Evolutionary conservation across 192 early-diverging fungal species (phyloP), one percentile per base, ranked within the genome.

Genomic region (Coemansia sp.): DNA sequence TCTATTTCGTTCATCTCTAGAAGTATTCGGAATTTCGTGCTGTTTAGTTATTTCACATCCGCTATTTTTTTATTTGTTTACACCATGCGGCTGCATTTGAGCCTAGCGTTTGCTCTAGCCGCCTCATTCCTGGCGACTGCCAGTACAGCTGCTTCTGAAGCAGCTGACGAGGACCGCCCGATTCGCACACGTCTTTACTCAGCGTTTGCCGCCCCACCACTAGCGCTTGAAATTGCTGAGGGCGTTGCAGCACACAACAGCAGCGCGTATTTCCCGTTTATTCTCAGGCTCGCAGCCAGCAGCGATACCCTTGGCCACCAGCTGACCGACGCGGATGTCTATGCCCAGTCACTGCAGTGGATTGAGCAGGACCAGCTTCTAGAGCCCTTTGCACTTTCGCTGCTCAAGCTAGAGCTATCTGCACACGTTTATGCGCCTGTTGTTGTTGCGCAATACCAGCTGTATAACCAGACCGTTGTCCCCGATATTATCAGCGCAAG

Each of bases 381-480:
- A 6, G 42, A 59, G 12, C 60, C 74, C 1, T 64, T 88, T 15
- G 78, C 84, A 15, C 45, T 84, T 35, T 74, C 91, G 33, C 76
- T 92, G n/a, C 64, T 92, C 10, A 84, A 88, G 59, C 82, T 92
- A 20, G 79, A 89, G 18, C 80, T 97, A 13, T 72, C 93, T 4
- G 67, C 90, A 25, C 91, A 90, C 40, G 77, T 75, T 1, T 64
- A 84, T 28, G 92, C 95, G 16, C 94, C 96, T 0, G 84, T 82
- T n/a, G 87, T 97, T 26, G 84, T 92, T 66, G 87, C 95, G 0
- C 86, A 89, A 61, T 90, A 95, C 72, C 92, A 93, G 53, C 85
- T 88, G 28, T 97, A 96, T 81, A 67, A 82, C n/a, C 62, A 86
- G 1, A 85, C 81, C 5, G 87, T 94, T n/a, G 76, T 89, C 2